Conservation (phyloP, 2,329 filamentous ascomycete species). For the Penicillium sp. region DNA sequence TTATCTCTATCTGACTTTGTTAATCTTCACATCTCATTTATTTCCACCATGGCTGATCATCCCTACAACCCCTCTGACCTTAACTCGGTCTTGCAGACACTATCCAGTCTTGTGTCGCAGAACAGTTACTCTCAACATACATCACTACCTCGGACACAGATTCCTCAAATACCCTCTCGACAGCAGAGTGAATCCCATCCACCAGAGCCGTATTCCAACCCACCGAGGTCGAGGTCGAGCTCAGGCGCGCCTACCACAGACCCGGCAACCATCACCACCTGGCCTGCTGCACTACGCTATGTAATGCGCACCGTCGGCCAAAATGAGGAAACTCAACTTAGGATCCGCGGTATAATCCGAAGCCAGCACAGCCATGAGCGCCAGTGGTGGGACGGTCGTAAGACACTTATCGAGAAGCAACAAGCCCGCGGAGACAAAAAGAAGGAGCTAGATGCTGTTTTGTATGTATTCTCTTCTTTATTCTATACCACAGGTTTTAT, state of each 20-base stretch:
- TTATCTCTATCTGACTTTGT: neutral
- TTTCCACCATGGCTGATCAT: constrained; percentile 17
- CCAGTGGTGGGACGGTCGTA: constrained; percentile 55
- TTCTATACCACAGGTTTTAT: neutral
- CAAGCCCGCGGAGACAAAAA: constrained; percentile 49
- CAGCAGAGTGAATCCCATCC: neutral
- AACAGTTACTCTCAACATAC: constrained; percentile 2
- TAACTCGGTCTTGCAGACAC: constrained; percentile 39
- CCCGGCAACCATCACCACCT: constrained; percentile 48
- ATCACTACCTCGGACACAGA: constrained; percentile 2
- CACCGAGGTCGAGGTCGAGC: constrained; percentile 10
- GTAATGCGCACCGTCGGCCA: constrained; percentile 47
- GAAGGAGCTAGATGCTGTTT: constrained; percentile 50
- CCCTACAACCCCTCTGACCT: constrained; percentile 34
- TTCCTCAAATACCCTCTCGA: neutral
- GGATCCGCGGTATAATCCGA: constrained; percentile 55
- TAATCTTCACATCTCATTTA: neutral
- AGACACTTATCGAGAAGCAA: constrained; percentile 50
- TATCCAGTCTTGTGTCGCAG: constrained; percentile 34
- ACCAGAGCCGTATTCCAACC: constrained; percentile 1
- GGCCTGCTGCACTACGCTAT: constrained; percentile 48
- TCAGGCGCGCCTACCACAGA: constrained; percentile 24
- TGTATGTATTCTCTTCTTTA: constrained; percentile 42
- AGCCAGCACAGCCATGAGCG: constrained; percentile 59
- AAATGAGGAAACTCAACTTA: constrained; percentile 42